These are phyloP conservation scores for Aspergillus udagawae DNA, from an alignment of 2,329 filamentous ascomycete species.

Conservation along the genomic window DNA sequence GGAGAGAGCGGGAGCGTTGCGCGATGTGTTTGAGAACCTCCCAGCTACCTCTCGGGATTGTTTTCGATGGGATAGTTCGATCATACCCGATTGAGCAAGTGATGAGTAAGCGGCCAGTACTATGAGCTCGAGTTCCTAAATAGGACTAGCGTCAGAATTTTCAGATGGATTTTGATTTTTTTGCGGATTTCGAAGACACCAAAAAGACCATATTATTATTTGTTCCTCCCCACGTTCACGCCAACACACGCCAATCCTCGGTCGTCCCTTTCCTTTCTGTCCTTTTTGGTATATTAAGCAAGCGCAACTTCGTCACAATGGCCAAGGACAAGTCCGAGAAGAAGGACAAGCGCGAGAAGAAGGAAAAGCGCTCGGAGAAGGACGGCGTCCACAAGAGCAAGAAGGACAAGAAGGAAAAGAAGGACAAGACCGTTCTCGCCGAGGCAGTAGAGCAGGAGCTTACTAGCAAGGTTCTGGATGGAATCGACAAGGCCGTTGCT, in stretches of 20 bases:
- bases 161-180: slow-evolving; percentile 31
- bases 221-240: slow-evolving; percentile 19
- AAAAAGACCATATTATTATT: slow-evolving; percentile 10
- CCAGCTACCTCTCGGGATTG: slow-evolving; percentile 9
- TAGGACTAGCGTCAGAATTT: slow-evolving; percentile 34
- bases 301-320: slow-evolving; percentile 31
- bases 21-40: background rate
- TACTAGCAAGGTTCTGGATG: slow-evolving; percentile 32
- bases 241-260: slow-evolving; percentile 11
- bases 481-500: slow-evolving; percentile 28
- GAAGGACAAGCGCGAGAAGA: slow-evolving; percentile 44
- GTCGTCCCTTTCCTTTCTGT: slow-evolving; percentile 5
- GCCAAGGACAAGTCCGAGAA: slow-evolving; percentile 46
- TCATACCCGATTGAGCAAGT: slow-evolving; percentile 10
- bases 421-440: slow-evolving; percentile 36
- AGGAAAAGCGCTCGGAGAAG: slow-evolving; percentile 44
- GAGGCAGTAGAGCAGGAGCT: slow-evolving; percentile 41
- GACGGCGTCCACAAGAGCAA: slow-evolving; percentile 45
- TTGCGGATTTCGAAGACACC: slow-evolving; percentile 15
- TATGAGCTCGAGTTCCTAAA: slow-evolving; percentile 16
- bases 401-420: slow-evolving; percentile 46
- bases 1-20: background rate
- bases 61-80: slow-evolving; percentile 11
- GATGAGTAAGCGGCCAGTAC: slow-evolving; percentile 22
- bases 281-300: slow-evolving; percentile 3